phyloP scores from a whole-genome alignment of 2,329 filamentous ascomycete species.

The Claviceps pusilla region DNA sequence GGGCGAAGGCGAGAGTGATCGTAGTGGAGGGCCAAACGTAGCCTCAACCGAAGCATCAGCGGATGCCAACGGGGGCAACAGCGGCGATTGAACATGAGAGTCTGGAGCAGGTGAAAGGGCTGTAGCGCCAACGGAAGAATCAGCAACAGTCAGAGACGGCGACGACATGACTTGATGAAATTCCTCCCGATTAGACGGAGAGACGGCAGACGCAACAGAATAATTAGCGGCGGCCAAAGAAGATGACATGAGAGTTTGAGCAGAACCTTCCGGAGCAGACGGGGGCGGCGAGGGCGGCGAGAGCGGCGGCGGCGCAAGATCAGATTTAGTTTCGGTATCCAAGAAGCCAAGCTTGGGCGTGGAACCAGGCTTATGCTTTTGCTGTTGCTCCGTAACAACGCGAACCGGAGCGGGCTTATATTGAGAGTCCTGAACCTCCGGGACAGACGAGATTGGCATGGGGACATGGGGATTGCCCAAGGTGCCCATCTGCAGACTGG shows the following conservation, averaged over 20 bases:
- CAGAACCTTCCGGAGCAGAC: background rate
- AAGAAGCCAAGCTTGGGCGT: background rate
- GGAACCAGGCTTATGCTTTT: background rate
- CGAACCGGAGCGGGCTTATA: background rate
- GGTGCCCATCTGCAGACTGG: conserved; percentile 5
- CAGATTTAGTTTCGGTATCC: background rate
- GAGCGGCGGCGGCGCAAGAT: background rate
- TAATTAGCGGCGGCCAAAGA: background rate
- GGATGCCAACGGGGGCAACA: background rate
- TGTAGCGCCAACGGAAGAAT: background rate
- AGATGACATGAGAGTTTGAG: background rate
- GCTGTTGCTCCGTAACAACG: background rate
- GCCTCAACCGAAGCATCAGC: background rate
- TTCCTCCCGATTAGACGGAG: background rate
- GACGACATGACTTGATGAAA: background rate
- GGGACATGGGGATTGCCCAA: conserved; percentile 3
- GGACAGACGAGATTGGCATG: background rate
- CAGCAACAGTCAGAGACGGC: background rate
- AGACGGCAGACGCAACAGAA: background rate
- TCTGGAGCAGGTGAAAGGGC: background rate
- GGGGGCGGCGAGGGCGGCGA: background rate
- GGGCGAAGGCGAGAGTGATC: background rate
- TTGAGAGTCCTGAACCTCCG: background rate
- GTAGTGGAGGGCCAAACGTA: background rate
- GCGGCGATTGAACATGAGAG: background rate